Percentiles rank a stretch among this genome's conserved stretches.
These are phyloP conservation scores for Murraya koenigii DNA, from an alignment of 345 rosid genomes.

Conservation along the genomic window DNA sequence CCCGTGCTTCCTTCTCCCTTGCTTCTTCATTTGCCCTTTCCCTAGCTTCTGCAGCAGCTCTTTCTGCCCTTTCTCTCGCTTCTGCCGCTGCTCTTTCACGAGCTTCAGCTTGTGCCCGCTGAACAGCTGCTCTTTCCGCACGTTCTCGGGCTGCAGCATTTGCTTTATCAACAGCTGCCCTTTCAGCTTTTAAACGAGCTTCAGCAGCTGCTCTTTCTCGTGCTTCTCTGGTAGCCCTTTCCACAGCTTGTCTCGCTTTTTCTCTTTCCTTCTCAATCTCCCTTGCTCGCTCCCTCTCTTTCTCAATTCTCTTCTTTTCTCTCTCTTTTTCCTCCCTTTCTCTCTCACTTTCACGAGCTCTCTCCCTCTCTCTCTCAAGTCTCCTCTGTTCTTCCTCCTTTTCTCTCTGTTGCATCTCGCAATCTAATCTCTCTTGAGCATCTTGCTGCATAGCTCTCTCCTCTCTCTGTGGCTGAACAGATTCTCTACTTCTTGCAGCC, in stretches of 20 bases:
- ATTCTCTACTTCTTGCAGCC: constrained; percentile 68
- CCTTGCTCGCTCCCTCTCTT: constrained; percentile 60
- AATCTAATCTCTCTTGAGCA: constrained; percentile 50
- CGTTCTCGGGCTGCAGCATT: constrained; percentile 81
- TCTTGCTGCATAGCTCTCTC: constrained; percentile 35
- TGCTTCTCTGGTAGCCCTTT: constrained; percentile 97
- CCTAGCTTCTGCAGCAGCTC: constrained; percentile 85
- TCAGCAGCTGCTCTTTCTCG: constrained; percentile 91
- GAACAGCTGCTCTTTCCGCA: constrained; percentile 89
- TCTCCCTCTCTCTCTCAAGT: constrained; percentile 56
- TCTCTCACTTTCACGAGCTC: constrained; percentile 35
- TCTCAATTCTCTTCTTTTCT: constrained; percentile 61
- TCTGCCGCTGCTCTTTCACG: constrained; percentile 92
- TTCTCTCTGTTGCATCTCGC: constrained; percentile 51
- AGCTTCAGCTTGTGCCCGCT: constrained; percentile 94
- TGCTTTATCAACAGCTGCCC: constrained; percentile 82
- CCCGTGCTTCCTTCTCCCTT: constrained; percentile 52
- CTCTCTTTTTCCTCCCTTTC: constrained; percentile 68
- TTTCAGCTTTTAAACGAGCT: constrained; percentile 79
- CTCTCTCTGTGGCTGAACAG: constrained; percentile 47
- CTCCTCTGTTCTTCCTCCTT: constrained; percentile 57
- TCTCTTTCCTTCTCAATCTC: constrained; percentile 65
- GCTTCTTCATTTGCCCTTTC: constrained; percentile 63
- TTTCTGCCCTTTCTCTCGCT: constrained; percentile 85
- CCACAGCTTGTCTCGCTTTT: constrained; percentile 83